A percentile compares a stretch with the other conserved stretches of the same genome.
Conservation (phyloP, 306 rosid species). For the Sicyos edulis region DNA sequence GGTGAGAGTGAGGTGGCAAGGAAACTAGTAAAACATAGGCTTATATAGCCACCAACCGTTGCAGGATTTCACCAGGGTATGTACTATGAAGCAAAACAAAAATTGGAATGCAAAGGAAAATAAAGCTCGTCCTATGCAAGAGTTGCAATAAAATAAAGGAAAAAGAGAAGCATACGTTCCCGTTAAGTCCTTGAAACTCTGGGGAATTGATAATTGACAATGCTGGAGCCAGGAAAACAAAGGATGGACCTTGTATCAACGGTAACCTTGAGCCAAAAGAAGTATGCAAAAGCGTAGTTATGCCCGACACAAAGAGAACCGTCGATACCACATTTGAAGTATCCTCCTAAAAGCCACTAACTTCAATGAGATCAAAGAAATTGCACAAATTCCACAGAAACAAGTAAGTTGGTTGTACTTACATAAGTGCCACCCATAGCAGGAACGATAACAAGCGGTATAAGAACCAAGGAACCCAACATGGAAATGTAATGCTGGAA, state of each 20-base stretch:
- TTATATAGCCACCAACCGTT: constrained; percentile 1
- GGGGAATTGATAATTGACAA: constrained; percentile 82
- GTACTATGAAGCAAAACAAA: constrained; percentile 9
- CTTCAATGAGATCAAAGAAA: constrained; percentile 43
- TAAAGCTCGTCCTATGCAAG: neutral
- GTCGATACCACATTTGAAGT: constrained; percentile 83
- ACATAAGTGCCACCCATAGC: constrained; percentile 99
- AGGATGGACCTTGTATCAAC: constrained; percentile 91
- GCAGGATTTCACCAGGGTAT: neutral
- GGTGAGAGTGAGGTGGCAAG: neutral
- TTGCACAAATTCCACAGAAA: constrained; percentile 19
- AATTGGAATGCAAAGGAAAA: neutral
- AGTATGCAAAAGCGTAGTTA: constrained; percentile 82
- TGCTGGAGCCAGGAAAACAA: constrained; percentile 81
- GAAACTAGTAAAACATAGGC: neutral
- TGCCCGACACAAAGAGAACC: constrained; percentile 77
- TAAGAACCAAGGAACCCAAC: constrained; percentile 79
- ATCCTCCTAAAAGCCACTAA: constrained; percentile 73
- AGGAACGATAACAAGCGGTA: constrained; percentile 88
- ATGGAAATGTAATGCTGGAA: constrained; percentile 82
- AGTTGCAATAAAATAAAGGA: constrained; percentile 16
- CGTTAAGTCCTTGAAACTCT: constrained; percentile 74
- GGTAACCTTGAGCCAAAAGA: constrained; percentile 89
- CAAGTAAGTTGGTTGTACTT: constrained; percentile 30
- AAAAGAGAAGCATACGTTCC: constrained; percentile 52